A percentile compares a stretch with the other conserved stretches of the same genome.
These are phyloP conservation scores for Talaromyces albobiverticillius DNA, from an alignment of 2,329 filamentous ascomycete species.

Conservation along the genomic window DNA sequence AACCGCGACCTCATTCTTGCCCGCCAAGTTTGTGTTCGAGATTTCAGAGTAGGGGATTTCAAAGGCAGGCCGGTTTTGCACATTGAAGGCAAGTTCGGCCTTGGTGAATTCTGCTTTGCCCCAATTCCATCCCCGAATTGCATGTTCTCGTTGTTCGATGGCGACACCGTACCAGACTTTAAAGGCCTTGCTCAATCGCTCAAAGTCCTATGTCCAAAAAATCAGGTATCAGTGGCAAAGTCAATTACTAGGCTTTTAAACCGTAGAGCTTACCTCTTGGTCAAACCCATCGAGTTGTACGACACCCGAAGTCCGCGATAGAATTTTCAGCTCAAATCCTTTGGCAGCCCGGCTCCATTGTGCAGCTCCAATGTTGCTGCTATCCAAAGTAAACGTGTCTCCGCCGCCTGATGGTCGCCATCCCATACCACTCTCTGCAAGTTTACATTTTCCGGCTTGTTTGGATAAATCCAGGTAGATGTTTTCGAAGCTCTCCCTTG, in stretches of 20 bases:
- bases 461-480: constrained; percentile 96
- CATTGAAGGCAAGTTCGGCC: constrained; percentile 91
- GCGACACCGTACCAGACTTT: constrained; percentile 97
- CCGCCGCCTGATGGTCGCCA: constrained; percentile 89
- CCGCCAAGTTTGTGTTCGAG: constrained; percentile 93
- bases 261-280: constrained; percentile 62
- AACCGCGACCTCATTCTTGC: constrained; percentile 95
- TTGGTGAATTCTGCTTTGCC: constrained; percentile 97
- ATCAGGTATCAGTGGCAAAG: background rate
- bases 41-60: constrained; percentile 97
- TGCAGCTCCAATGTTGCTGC: constrained; percentile 76
- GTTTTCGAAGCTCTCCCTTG: constrained; percentile 89
- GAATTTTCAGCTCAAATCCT: constrained; percentile 90
- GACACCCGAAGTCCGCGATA: constrained; percentile 77
- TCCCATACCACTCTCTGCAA: constrained; percentile 89
- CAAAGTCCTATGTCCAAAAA: constrained; percentile 65
- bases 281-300: constrained; percentile 95
- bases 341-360: constrained; percentile 94
- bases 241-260: background rate
- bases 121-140: constrained; percentile 98
- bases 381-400: constrained; percentile 91
- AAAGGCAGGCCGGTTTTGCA: constrained; percentile 93
- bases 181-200: constrained; percentile 87
- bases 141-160: constrained; percentile 89
- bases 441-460: constrained; percentile 86